A percentile compares a stretch with the other conserved stretches of the same genome.
These are phyloP conservation scores for Kodamaea plutei DNA, from an alignment of 1,139 yeast species.

Conservation along the genomic window DNA sequence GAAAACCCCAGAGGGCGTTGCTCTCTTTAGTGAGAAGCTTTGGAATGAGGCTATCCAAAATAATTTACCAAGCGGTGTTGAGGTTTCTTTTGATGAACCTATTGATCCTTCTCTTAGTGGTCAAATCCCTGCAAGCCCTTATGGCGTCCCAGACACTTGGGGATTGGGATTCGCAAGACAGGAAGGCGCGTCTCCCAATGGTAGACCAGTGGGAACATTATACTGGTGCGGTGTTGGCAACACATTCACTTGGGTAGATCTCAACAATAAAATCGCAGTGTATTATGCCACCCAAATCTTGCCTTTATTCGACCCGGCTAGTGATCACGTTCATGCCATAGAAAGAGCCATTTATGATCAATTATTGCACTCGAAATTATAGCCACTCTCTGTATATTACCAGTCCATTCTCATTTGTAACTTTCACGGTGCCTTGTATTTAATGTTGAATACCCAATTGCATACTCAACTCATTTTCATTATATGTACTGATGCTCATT, in stretches of 20 bases:
- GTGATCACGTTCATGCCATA: conserved; percentile 6
- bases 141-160: conserved; percentile 6
- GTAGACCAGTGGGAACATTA: conserved; percentile 36
- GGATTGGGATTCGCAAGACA: conserved; percentile 6
- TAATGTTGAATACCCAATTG: too few relatives aligned
- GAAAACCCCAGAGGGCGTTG: conserved; percentile 32
- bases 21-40: conserved; percentile 29
- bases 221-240: conserved; percentile 49
- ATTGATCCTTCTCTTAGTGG: conserved; percentile 8
- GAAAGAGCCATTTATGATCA: conserved; percentile 12
- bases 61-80: conserved; percentile 29
- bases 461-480: too few relatives aligned
- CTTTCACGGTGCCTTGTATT: too few relatives aligned
- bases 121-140: conserved; percentile 5
- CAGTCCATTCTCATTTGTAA: too few relatives aligned
- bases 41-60: conserved; percentile 30
- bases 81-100: conserved; percentile 5
- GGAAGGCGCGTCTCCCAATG: conserved; percentile 27
- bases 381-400: too few relatives aligned
- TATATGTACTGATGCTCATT: too few relatives aligned
- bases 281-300: conserved; percentile 39
- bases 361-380: conserved; percentile 5
- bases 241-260: conserved; percentile 45
- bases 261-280: conserved; percentile 39
- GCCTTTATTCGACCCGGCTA: conserved; percentile 22